Conservation (phyloP, 306 rosid genomes). For the Purshia tridentata region DNA sequence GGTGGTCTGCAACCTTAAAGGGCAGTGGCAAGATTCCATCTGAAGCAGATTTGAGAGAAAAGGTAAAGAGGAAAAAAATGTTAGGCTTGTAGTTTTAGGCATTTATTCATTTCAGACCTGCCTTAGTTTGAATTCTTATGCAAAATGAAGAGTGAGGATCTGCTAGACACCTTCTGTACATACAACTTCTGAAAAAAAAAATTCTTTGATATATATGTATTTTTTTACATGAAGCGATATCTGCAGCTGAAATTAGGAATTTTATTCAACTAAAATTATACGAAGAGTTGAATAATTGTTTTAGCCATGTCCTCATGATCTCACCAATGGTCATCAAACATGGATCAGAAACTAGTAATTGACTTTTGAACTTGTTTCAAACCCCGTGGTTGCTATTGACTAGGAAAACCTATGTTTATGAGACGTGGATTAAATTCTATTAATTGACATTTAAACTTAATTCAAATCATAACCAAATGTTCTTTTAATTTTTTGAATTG, state of each 20-base stretch:
- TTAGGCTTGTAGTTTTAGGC: conserved; percentile 55
- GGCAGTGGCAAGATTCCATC: conserved; percentile 47
- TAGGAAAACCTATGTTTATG: no score
- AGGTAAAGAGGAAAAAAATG: conserved; percentile 47
- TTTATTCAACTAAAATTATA: background rate
- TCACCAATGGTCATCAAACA: no score
- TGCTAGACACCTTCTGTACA: background rate
- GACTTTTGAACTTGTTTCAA: no score
- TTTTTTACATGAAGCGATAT: background rate
- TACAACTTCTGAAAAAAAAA: background rate
- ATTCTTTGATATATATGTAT: background rate
- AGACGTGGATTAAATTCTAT: no score
- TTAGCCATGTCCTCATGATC: background rate
- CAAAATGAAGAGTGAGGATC: background rate
- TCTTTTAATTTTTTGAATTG: no score
- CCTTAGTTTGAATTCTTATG: background rate
- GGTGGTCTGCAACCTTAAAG: conserved; percentile 65
- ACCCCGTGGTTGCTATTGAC: no score
- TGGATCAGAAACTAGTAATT: no score
- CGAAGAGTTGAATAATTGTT: background rate
- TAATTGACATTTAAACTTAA: no score
- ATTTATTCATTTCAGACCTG: conserved; percentile 1
- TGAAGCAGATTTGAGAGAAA: conserved; percentile 53
- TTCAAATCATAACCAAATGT: no score
- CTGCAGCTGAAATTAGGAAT: background rate